These are phyloP conservation scores for Trichosanthes cucumerina DNA, from an alignment of 306 rosid genomes.

Conservation along the genomic window DNA sequence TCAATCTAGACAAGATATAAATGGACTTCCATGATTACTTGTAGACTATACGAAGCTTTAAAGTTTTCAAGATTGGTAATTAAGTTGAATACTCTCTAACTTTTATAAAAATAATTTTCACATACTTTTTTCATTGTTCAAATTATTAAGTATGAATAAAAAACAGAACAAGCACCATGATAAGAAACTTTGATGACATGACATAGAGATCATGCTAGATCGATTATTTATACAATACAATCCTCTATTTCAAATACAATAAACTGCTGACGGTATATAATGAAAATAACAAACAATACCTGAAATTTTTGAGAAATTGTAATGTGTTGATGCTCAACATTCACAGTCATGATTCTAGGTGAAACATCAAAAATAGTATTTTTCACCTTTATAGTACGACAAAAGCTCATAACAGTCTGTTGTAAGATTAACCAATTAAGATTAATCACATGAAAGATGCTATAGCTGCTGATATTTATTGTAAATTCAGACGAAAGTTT, in stretches of 20 bases:
- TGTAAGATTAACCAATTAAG: constrained; percentile 16
- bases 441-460: background rate
- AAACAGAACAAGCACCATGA: too few relatives aligned
- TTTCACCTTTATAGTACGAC: constrained; percentile 96
- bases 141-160: too few relatives aligned
- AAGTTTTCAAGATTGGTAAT: background rate
- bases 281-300: constrained; percentile 37
- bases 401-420: constrained; percentile 76
- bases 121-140: too few relatives aligned
- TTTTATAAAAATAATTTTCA: background rate
- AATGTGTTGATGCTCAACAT: constrained; percentile 74
- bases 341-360: constrained; percentile 60
- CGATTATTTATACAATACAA: too few relatives aligned
- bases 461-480: constrained; percentile 9
- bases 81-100: background rate
- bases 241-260: background rate
- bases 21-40: background rate
- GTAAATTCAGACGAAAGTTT: constrained; percentile 10
- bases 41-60: background rate
- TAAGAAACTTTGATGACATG: too few relatives aligned
- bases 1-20: background rate
- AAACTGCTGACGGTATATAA: background rate
- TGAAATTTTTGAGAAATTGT: constrained; percentile 72
- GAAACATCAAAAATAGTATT: constrained; percentile 90
- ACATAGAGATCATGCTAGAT: too few relatives aligned